Evolutionary conservation across 2,329 filamentous ascomycete species (phyloP).

Genomic region (Xylariaceae sp.): DNA sequence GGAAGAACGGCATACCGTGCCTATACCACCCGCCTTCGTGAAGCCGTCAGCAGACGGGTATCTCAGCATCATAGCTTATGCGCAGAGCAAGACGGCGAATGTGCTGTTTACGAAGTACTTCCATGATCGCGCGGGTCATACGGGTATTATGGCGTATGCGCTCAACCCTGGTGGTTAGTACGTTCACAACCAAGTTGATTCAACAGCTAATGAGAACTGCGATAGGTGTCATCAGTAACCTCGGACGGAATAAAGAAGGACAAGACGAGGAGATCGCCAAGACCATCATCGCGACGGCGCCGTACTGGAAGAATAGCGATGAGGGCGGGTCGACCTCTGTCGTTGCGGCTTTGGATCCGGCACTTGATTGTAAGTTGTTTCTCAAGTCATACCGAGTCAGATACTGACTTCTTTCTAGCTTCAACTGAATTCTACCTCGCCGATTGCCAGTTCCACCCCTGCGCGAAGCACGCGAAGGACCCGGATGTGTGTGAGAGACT

Average conservation of each 20-base stretch:
- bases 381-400: too few relatives aligned
- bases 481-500: conserved; percentile 34
- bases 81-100: conserved; percentile 48
- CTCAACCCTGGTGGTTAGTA: conserved; percentile 40
- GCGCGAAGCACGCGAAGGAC: conserved; percentile 28
- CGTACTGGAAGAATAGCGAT: conserved; percentile 33
- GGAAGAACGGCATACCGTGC: conserved; percentile 30
- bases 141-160: conserved; percentile 35
- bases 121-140: conserved; percentile 31
- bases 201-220: background rate
- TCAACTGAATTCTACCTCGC: conserved; percentile 34
- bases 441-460: conserved; percentile 35
- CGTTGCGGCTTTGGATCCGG: conserved; percentile 34
- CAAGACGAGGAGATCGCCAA: conserved; percentile 32
- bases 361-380: conserved; percentile 26
- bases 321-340: conserved; percentile 34
- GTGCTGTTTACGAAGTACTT: conserved; percentile 41
- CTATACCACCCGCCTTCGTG: conserved; percentile 29
- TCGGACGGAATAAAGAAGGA: conserved; percentile 27
- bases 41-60: conserved; percentile 34
- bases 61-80: conserved; percentile 40
- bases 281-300: conserved; percentile 25
- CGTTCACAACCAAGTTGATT: background rate
- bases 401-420: conserved; percentile 15
- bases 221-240: conserved; percentile 33